A percentile compares a stretch with the other conserved stretches of the same genome.
These are phyloP conservation scores for Metschnikowia gelsemii DNA, from an alignment of 805 yeast species.

Conservation along the genomic window DNA sequence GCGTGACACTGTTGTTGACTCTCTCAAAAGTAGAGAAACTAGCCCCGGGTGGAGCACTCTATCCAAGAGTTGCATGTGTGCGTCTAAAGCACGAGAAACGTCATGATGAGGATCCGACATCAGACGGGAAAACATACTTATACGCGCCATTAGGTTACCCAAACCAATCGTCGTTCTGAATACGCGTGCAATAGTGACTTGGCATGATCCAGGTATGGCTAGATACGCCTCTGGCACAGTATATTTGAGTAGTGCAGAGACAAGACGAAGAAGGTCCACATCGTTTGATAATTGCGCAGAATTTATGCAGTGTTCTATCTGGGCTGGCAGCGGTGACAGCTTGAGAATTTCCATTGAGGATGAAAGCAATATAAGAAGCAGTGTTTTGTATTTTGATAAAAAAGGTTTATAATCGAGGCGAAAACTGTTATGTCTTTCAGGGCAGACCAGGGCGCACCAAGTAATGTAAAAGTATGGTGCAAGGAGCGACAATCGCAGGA, in stretches of 20 bases:
- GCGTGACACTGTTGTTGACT: slow-evolving; percentile 13
- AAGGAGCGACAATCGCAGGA: too few species aligned
- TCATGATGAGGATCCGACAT: slow-evolving; percentile 16
- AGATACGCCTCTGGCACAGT: slow-evolving; percentile 35
- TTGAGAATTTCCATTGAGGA: slow-evolving; percentile 14
- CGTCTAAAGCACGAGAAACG: slow-evolving; percentile 4
- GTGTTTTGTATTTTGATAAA: neutral
- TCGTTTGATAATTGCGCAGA: slow-evolving; percentile 1
- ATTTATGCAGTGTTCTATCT: slow-evolving; percentile 15
- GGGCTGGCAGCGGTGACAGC: slow-evolving; percentile 14
- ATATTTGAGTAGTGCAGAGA: slow-evolving; percentile 28
- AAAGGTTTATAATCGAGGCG: too few species aligned
- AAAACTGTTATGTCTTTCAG: too few species aligned
- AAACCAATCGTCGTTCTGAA: slow-evolving; percentile 32
- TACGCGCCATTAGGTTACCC: slow-evolving; percentile 28
- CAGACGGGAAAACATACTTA: slow-evolving; percentile 10
- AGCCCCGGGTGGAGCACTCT: slow-evolving; percentile 21
- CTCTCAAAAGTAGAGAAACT: slow-evolving; percentile 11
- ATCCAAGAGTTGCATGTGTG: slow-evolving; percentile 17
- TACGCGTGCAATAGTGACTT: slow-evolving; percentile 11
- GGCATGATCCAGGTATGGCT: slow-evolving; percentile 18
- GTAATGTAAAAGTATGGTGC: too few species aligned
- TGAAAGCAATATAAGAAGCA: too few species aligned
- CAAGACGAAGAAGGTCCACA: slow-evolving; percentile 18
- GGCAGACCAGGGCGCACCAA: too few species aligned